Evolutionary conservation across 768 basidiomycete species (phyloP), one percentile per base, ranked within the genome.

Genomic region (Xanthoconium stramineum): DNA sequence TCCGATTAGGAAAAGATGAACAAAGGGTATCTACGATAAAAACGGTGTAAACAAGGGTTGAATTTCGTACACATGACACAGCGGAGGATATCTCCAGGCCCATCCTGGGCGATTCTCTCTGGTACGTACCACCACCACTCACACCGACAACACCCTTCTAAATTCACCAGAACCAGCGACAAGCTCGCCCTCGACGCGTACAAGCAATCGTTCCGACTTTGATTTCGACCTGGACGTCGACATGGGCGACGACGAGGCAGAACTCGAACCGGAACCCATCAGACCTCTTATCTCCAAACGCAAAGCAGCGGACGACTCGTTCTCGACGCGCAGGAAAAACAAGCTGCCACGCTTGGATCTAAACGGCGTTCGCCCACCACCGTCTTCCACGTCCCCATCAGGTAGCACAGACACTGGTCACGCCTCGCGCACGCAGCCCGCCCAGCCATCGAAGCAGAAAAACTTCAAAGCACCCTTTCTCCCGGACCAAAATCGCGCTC

Each of bases 101-200:
- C 69, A 20, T 55, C 64, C 19, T 70, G 69, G 69, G 48, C 71
- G 5, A 48, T 66, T 43, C 50, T 63, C 49, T n/a, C 61, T 35
- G 49, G 53, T 66, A 69, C 51, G 69, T 65, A 48, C 44, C 55
- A 45, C 56, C 45, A 51, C 14, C 20, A 3, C 32, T 11, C 24
- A 50, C 37, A 43, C 29, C 12, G 12, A 24, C 3, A 14, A 13
- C 29, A 43, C 49, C 13, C 64, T 57, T 13, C 60, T 40, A n/a
- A 7, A 20, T 53, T 24, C 17, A 24, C 36, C 47, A 68, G 62
- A 69, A 61, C 61, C 62, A 5, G 20, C 57, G 24, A 67, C 32
- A 38, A 65, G 62, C 46, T 56, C 65, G 8, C 53, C 60, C 1
- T 61, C 65, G 19, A 53, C 63, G 20, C 57, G 19, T 19, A 52